Percentiles rank a stretch among this genome's conserved stretches.
phyloP scores from a whole-genome alignment of 371 early-diverging fungal genomes.

The Amoeboaphelidium protococcarum region DNA sequence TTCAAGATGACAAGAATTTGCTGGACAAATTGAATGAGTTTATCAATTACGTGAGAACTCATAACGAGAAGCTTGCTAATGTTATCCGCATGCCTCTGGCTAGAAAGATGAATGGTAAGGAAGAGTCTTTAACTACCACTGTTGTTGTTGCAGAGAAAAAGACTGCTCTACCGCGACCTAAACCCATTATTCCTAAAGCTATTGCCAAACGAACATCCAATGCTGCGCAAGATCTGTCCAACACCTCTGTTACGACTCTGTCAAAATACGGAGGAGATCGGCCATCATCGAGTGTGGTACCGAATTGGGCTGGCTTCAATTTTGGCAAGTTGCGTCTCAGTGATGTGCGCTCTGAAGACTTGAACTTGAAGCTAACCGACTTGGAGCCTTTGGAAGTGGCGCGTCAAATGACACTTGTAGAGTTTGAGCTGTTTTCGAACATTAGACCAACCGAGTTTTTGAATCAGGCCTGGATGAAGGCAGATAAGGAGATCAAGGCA shows the following conservation, averaged over 20 bases:
- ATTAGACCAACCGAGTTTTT: slow-evolving; percentile 22
- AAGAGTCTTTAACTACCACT: too few species aligned
- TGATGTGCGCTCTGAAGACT: neutral
- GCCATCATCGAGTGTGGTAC: neutral
- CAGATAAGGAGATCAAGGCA: slow-evolving; percentile 17
- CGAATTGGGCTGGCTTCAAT: neutral
- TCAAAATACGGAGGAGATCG: too few species aligned
- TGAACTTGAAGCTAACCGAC: slow-evolving; percentile 2
- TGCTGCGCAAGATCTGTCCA: neutral
- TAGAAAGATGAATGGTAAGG: slow-evolving; percentile 7
- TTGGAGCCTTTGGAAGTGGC: slow-evolving; percentile 5
- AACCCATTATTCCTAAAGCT: slow-evolving; percentile 19
- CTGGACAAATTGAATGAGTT: slow-evolving; percentile 22
- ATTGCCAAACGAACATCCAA: slow-evolving; percentile 8
- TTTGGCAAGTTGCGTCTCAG: neutral
- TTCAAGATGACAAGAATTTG: slow-evolving; percentile 19
- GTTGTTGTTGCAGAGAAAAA: neutral
- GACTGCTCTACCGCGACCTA: slow-evolving; percentile 8
- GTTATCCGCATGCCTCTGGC: slow-evolving; percentile 8
- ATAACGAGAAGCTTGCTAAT: slow-evolving; percentile 7
- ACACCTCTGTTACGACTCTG: too few species aligned
- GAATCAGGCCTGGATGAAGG: slow-evolving; percentile 23
- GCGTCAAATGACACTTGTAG: slow-evolving; percentile 11
- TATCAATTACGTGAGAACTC: slow-evolving; percentile 10
- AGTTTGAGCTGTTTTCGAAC: slow-evolving; percentile 17